Conservation (phyloP, 1,284 basidiomycete genomes). For the Flammula alnicola region DNA sequence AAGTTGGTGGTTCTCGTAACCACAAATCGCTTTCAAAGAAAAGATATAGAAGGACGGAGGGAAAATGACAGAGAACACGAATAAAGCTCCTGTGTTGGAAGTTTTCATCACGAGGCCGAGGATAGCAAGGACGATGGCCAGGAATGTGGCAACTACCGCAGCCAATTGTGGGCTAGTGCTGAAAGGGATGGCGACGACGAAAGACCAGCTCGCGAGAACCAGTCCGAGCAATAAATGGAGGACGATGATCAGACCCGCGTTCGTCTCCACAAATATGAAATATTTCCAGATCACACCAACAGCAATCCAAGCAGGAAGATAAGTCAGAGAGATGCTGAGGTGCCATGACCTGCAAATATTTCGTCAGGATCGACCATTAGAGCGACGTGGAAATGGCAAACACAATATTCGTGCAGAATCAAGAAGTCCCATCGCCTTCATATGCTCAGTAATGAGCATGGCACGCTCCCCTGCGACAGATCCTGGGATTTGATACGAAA, state of each 20-base stretch:
- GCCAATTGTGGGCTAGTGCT: constrained; percentile 76
- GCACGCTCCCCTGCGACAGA: constrained; percentile 24
- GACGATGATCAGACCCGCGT: constrained; percentile 62
- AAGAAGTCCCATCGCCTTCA: constrained; percentile 26
- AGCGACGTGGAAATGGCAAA: background rate
- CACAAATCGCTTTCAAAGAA: constrained; percentile 66
- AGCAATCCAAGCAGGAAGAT: constrained; percentile 38
- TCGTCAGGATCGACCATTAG: background rate
- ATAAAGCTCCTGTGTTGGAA: constrained; percentile 50
- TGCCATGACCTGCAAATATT: constrained; percentile 66
- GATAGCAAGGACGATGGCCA: constrained; percentile 69
- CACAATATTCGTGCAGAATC: constrained; percentile 28
- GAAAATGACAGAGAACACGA: constrained; percentile 72
- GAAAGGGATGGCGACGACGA: constrained; percentile 72
- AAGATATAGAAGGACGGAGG: constrained; percentile 82
- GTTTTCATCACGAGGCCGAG: constrained; percentile 61
- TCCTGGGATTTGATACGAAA: constrained; percentile 24
- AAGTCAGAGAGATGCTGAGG: constrained; percentile 42
- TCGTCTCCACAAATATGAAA: constrained; percentile 67
- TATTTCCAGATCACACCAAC: constrained; percentile 62
- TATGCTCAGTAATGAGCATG: constrained; percentile 21
- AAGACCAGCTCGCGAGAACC: constrained; percentile 69
- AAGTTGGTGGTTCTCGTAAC: constrained; percentile 64
- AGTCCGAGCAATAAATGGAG: constrained; percentile 73
- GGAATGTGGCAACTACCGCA: constrained; percentile 68